Conservation (phyloP, 129 eudicot species). For the Tanacetum coccineum region DNA sequence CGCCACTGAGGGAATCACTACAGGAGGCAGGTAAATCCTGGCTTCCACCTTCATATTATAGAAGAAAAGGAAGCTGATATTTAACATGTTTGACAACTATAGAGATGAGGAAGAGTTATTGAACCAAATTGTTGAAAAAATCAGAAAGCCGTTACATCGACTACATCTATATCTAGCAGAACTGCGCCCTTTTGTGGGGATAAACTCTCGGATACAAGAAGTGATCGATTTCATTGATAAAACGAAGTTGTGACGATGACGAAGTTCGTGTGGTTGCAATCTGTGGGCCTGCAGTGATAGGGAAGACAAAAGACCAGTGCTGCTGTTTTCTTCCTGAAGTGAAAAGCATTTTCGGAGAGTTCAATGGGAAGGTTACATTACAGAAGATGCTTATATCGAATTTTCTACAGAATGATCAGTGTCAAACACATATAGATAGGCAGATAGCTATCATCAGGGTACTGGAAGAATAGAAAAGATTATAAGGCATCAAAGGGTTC, state of each 20-base stretch:
- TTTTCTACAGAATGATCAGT: no score
- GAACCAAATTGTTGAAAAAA: no score
- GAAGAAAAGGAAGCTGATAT: no score
- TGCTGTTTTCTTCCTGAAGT: constrained; percentile 28
- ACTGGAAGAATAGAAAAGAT: background rate
- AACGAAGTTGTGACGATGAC: background rate
- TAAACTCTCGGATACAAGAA: constrained; percentile 19
- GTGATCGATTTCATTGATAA: constrained; percentile 11
- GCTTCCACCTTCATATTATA: no score
- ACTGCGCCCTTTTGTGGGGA: constrained; percentile 14
- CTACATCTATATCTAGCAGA: background rate
- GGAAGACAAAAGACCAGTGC: constrained; percentile 4
- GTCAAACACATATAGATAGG: no score
- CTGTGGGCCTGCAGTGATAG: constrained; percentile 15
- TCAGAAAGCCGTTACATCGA: background rate
- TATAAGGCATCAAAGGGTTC: constrained; percentile 17
- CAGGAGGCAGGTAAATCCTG: no score
- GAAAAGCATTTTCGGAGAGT: background rate
- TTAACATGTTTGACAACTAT: no score
- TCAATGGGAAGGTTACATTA: constrained; percentile 8
- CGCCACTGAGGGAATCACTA: no score
- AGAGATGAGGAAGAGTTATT: constrained; percentile 20
- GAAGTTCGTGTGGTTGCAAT: constrained; percentile 23
- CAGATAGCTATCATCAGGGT: constrained; percentile 14
- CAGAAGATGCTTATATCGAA: constrained; percentile 21